Percentiles rank a stretch among this genome's conserved stretches.
Conservation (phyloP, 495 filamentous ascomycete species). For the Aspergillus mulundensis region DNA sequence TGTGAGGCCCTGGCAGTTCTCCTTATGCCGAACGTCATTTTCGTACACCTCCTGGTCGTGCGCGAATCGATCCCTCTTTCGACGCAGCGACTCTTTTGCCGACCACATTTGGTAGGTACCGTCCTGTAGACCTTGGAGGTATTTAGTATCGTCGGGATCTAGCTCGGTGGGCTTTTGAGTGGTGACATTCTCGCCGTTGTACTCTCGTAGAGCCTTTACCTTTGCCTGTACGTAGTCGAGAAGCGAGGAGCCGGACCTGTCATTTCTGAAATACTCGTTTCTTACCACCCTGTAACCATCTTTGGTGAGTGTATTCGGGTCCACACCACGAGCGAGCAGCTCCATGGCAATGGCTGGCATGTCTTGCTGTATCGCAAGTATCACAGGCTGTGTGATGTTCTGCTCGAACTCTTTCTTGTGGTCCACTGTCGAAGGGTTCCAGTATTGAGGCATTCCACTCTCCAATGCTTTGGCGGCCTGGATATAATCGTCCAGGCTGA, state of each 20-base stretch:
- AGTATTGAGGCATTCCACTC: conserved; percentile 9
- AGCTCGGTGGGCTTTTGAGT: conserved; percentile 20
- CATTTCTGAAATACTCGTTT: conserved; percentile 5
- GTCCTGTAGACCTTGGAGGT: neutral
- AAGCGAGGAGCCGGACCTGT: conserved; percentile 38
- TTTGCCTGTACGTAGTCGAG: conserved; percentile 54
- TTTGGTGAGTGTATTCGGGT: conserved; percentile 48
- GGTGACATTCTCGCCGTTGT: conserved; percentile 23
- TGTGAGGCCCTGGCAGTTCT: conserved; percentile 28
- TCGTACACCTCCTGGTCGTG: conserved; percentile 9
- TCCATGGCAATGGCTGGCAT: conserved; percentile 50
- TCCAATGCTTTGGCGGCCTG: conserved; percentile 25
- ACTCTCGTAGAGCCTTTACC: conserved; percentile 43
- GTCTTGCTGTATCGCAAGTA: conserved; percentile 49
- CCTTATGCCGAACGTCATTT: neutral
- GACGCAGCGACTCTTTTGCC: neutral
- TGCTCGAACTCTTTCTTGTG: conserved; percentile 38
- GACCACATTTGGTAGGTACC: conserved; percentile 6
- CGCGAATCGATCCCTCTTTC: neutral
- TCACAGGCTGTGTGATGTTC: conserved; percentile 52
- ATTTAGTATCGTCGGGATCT: conserved; percentile 26
- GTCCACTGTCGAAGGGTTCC: conserved; percentile 25
- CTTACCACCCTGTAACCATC: conserved; percentile 28
- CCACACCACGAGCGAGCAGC: conserved; percentile 55
- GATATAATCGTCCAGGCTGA: conserved; percentile 38